These are phyloP conservation scores for Heritiera fomes DNA, from an alignment of 345 rosid species.

Conservation along the genomic window DNA sequence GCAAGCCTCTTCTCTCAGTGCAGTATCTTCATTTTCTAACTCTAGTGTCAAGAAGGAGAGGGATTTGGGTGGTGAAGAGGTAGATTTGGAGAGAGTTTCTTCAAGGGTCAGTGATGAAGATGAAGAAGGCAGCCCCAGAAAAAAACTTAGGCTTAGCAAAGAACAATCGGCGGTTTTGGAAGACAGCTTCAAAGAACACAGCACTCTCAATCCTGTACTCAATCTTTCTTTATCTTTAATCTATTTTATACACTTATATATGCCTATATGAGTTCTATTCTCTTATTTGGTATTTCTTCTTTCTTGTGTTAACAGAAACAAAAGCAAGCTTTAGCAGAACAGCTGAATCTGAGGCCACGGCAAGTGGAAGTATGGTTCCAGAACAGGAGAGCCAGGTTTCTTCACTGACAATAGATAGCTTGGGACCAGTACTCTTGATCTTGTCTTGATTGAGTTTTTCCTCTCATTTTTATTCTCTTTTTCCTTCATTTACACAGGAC, in stretches of 20 bases:
- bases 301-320: constrained; percentile 38
- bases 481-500: constrained; percentile 33
- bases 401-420: background rate
- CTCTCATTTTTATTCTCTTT: background rate
- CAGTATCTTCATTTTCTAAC: constrained; percentile 42
- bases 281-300: background rate
- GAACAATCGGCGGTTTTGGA: constrained; percentile 46
- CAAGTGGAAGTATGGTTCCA: constrained; percentile 72
- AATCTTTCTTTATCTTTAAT: constrained; percentile 17
- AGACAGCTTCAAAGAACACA: constrained; percentile 51
- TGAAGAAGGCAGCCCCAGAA: constrained; percentile 44
- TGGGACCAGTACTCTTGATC: background rate
- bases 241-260: background rate
- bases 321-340: constrained; percentile 52
- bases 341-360: constrained; percentile 57
- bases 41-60: constrained; percentile 40
- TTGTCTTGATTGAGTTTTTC: background rate
- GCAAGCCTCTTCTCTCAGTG: constrained; percentile 37
- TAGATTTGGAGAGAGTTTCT: constrained; percentile 38
- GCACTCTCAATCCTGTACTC: constrained; percentile 61
- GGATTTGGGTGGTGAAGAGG: constrained; percentile 32
- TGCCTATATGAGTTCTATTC: background rate
- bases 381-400: constrained; percentile 58
- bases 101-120: constrained; percentile 47
- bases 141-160: constrained; percentile 52